Evolutionary conservation across 2,329 filamentous ascomycete species (phyloP), one percentile per base, ranked within the genome.

Genomic region (Thelonectria olida): DNA sequence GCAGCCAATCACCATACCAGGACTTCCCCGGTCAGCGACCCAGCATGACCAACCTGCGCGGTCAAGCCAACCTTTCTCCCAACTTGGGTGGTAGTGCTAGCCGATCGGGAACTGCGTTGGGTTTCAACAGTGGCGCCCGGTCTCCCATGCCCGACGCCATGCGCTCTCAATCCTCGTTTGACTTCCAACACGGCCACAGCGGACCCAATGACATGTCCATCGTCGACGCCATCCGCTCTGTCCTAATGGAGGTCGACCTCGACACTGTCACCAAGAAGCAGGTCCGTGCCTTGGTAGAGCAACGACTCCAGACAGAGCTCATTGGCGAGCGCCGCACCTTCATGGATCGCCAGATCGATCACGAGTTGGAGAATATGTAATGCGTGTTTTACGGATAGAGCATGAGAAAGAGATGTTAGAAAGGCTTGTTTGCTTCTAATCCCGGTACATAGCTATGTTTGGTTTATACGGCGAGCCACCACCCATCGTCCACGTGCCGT

Each of bases 221-320:
- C 66, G 85, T 92, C 17, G 92, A 96, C 63, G 91, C 92, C 2
- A 95, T 98, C 64, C 91, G 93, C 72, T 82, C 85, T 51, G 96
- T 96, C 70, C 82, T 99, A 64, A 80, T 84, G 15, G 95, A 97
- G 72, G 93, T 97, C 1, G 95, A 99, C 76, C 84, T 99, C 41
- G 96, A 99, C 76, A 95, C 87, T n/a, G 92, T 98, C 48, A 99
- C 96, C 7, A 99, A 98, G 88, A 99, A 99, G 82, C 95, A 98
- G 80, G 90, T 96, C 58, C 86, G 92, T 51, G 94, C 92, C 4
- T 85, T 98, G 44, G 93, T 97, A 12, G 96, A 99, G 81, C 93
- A 97, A 81, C 88, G 94, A 72, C 80, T 99, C 64, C 95, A 97
- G 81, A 95, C 92, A 5, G 93, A 97, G 76, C 84, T 98, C 59